These are phyloP conservation scores for Cairneyella variabilis DNA, from an alignment of 495 filamentous ascomycete species.

Conservation along the genomic window DNA sequence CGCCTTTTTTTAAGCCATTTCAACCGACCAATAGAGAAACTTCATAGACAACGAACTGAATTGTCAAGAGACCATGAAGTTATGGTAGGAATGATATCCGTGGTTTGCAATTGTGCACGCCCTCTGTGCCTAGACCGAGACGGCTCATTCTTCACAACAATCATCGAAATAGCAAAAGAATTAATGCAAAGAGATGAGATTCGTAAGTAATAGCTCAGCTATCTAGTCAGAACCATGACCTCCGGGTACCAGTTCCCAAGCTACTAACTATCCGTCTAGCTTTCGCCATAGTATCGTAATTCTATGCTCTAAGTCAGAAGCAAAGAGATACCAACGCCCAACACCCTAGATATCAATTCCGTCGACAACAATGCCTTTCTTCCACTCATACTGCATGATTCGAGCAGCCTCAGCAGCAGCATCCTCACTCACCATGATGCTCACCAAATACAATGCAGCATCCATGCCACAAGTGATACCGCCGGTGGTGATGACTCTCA, in stretches of 20 bases:
- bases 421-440: conserved; percentile 64
- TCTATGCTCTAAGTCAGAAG: conserved; percentile 14
- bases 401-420: conserved; percentile 64
- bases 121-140: no score
- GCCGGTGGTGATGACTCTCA: conserved; percentile 72
- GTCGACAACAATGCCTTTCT: conserved; percentile 65
- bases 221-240: background rate
- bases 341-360: conserved; percentile 63
- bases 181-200: conserved; percentile 6
- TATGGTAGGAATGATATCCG: no score
- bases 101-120: no score
- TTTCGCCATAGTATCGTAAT: conserved; percentile 19
- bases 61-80: no score
- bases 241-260: background rate
- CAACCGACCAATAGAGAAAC: no score
- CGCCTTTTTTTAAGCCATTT: no score
- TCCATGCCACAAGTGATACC: conserved; percentile 75
- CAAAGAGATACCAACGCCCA: conserved; percentile 18
- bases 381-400: conserved; percentile 68
- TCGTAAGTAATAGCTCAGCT: background rate
- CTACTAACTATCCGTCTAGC: conserved; percentile 1
- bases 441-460: conserved; percentile 73
- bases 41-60: no score
- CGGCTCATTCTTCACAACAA: no score
- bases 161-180: no score